A percentile compares a stretch with the other conserved stretches of the same genome.
These are phyloP conservation scores for Cyclotella cryptica DNA, from an alignment of 108 stramenopile species.

Conservation along the genomic window DNA sequence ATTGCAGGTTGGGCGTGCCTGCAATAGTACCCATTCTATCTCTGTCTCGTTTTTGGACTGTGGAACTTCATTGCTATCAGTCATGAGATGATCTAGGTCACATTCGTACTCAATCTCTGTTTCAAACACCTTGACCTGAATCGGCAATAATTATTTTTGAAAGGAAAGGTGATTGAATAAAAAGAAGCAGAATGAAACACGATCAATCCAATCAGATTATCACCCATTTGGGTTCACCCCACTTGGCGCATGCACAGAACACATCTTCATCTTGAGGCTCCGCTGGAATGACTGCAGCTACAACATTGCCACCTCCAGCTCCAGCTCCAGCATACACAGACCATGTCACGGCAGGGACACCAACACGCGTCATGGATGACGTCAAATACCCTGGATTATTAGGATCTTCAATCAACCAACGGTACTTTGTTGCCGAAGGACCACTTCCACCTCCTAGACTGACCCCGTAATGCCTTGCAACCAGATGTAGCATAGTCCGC, in stretches of 20 bases:
- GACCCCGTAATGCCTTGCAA: constrained; percentile 3
- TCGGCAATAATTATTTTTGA: background rate
- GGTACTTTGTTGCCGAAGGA: constrained; percentile 4
- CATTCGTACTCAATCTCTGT: constrained; percentile 14
- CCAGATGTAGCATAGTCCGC: constrained; percentile 1
- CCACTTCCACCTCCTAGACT: background rate
- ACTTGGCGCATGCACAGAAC: background rate
- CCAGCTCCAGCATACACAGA: background rate
- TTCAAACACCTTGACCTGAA: constrained; percentile 6
- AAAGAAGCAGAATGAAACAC: background rate
- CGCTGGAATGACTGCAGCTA: constrained; percentile 14
- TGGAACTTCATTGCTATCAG: constrained; percentile 6
- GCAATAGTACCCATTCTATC: constrained; percentile 9
- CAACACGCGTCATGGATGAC: background rate
- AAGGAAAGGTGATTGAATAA: background rate
- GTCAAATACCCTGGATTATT: constrained; percentile 2
- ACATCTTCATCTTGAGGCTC: constrained; percentile 3
- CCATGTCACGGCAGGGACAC: constrained; percentile 9
- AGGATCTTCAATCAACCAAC: constrained; percentile 14
- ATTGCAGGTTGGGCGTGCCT: constrained; percentile 11
- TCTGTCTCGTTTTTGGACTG: constrained; percentile 3
- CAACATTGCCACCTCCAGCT: constrained; percentile 1
- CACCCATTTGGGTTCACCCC: constrained; percentile 12
- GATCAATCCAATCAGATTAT: background rate
- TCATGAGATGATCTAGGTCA: constrained; percentile 11